phyloP scores from a whole-genome alignment of 768 basidiomycete species.

The Boletus subcaerulescens region DNA sequence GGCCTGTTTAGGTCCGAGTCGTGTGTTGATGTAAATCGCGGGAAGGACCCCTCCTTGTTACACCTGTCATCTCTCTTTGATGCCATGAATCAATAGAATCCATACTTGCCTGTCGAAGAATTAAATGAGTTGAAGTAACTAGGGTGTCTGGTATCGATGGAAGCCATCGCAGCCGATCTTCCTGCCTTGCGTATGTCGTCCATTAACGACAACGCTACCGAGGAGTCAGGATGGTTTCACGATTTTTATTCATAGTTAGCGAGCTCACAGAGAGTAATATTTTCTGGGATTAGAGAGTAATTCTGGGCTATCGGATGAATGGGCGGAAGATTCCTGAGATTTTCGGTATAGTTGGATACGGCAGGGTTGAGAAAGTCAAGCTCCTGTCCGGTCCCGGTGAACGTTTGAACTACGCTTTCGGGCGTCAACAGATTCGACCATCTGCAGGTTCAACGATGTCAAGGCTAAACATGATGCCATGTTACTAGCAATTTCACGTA shows the following conservation, averaged over 20 bases:
- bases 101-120: not conserved
- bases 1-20: too few species aligned
- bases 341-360: not conserved
- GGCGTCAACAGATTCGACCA: not conserved
- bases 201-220: not conserved
- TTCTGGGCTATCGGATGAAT: too few species aligned
- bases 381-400: not conserved
- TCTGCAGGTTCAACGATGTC: not conserved
- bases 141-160: not conserved
- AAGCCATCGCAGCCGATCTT: not conserved
- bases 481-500: not conserved
- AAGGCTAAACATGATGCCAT: not conserved
- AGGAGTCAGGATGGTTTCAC: not conserved
- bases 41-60: not conserved
- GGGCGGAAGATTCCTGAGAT: not conserved
- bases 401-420: not conserved
- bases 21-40: too few species aligned
- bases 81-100: too few species aligned
- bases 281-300: not conserved
- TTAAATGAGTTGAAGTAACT: not conserved
- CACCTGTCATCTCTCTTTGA: not conserved
- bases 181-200: not conserved
- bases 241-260: too few species aligned
- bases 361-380: not conserved
- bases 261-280: not conserved